Evolutionary conservation across 345 rosid species (phyloP).

Genomic region (Theobroma cacao): DNA sequence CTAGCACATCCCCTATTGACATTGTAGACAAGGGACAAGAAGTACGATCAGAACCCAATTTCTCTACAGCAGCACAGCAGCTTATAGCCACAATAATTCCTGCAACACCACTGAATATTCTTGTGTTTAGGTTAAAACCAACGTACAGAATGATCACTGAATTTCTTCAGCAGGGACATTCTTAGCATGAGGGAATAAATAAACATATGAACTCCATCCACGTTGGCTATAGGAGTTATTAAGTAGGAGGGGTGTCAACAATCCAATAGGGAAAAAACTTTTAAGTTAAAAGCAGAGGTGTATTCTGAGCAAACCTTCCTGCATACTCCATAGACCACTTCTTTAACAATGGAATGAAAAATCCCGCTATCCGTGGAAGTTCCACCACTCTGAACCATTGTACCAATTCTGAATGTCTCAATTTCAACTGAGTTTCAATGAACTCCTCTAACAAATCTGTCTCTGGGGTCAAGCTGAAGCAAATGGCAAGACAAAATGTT

Average conservation of each 20-base stretch:
- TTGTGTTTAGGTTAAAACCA: constrained; percentile 24
- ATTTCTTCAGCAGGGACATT: neutral
- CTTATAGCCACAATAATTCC: constrained; percentile 59
- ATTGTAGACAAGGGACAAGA: constrained; percentile 32
- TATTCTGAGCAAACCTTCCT: constrained; percentile 55
- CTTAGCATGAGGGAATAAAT: neutral
- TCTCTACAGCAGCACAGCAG: constrained; percentile 57
- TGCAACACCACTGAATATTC: constrained; percentile 68
- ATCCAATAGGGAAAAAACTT: neutral
- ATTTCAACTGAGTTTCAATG: constrained; percentile 46
- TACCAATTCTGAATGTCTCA: constrained; percentile 42
- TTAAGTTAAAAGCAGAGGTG: constrained; percentile 10
- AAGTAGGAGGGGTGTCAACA: neutral
- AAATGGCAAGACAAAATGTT: constrained; percentile 15
- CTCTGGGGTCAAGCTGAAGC: constrained; percentile 48
- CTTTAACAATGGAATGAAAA: constrained; percentile 58
- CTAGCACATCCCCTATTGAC: constrained; percentile 33
- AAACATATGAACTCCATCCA: neutral
- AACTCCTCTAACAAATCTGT: constrained; percentile 33
- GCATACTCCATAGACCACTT: constrained; percentile 74
- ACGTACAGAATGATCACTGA: neutral
- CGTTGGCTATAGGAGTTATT: neutral
- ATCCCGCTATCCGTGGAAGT: constrained; percentile 54
- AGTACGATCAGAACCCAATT: constrained; percentile 41
- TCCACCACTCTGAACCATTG: constrained; percentile 60